A percentile compares a stretch with the other conserved stretches of the same genome.
Evolutionary conservation across 495 filamentous ascomycete species (phyloP).

Genomic region (Podospora comata): DNA sequence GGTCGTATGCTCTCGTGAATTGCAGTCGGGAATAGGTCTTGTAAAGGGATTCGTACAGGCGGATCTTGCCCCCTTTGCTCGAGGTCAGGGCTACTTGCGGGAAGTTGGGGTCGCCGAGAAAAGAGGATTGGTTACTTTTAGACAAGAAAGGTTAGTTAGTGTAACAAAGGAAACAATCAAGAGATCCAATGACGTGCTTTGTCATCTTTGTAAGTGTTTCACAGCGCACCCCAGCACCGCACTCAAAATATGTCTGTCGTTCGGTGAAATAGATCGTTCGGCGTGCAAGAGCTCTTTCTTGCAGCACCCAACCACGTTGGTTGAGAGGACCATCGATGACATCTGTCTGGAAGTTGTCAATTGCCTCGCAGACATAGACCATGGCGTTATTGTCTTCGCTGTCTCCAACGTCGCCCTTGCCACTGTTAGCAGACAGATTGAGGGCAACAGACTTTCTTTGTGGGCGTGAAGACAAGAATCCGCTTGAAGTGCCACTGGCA

Average conservation of each 20-base stretch:
- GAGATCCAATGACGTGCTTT: slow-evolving; percentile 27
- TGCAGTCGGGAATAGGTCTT: slow-evolving; percentile 32
- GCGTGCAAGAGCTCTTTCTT: slow-evolving; percentile 40
- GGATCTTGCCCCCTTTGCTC: slow-evolving; percentile 23
- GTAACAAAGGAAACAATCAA: neutral
- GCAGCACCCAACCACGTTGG: slow-evolving; percentile 39
- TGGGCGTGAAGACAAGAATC: neutral
- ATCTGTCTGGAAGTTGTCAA: slow-evolving; percentile 35
- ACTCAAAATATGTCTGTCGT: slow-evolving; percentile 40
- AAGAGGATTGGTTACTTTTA: slow-evolving; percentile 27
- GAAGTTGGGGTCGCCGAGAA: slow-evolving; percentile 37
- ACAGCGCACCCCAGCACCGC: slow-evolving; percentile 39
- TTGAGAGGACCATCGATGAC: slow-evolving; percentile 32
- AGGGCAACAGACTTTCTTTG: neutral
- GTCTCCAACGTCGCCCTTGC: neutral
- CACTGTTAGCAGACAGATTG: neutral
- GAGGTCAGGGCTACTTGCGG: slow-evolving; percentile 21
- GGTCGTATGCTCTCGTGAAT: slow-evolving; percentile 24
- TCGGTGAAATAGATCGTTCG: slow-evolving; percentile 39
- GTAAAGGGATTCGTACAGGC: slow-evolving; percentile 30
- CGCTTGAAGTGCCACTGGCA: neutral
- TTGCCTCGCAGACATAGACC: slow-evolving; percentile 25
- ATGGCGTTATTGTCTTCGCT: neutral
- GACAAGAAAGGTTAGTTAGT: neutral
- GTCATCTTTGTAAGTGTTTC: slow-evolving; percentile 29